Evolutionary conservation across 495 filamentous ascomycete species (phyloP).

Genomic region (Articulospora tetracladia): DNA sequence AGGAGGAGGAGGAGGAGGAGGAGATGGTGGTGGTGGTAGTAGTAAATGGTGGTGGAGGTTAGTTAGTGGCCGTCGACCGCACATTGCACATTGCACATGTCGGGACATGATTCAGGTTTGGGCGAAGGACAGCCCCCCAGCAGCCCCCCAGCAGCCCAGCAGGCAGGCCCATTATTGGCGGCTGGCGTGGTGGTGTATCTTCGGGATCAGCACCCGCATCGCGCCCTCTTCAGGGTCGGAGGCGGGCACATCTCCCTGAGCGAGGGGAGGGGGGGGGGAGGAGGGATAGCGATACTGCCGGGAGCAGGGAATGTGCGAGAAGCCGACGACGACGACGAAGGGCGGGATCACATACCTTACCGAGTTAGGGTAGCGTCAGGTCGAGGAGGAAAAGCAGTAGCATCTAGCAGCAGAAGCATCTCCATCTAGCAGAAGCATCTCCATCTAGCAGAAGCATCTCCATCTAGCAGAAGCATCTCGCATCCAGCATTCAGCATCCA

Average conservation of each 20-base stretch:
- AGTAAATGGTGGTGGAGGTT: neutral
- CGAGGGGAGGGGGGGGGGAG: neutral
- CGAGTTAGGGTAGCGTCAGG: no score
- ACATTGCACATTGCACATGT: neutral
- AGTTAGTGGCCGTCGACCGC: neutral
- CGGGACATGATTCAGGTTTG: constrained; percentile 2
- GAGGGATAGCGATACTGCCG: neutral
- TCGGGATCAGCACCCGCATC: constrained; percentile 1
- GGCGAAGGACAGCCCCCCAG: neutral
- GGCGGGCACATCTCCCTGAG: neutral
- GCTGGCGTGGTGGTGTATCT: constrained; percentile 1
- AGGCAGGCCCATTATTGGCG: neutral
- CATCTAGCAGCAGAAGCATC: no score
- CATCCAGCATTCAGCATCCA: no score
- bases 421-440: no score
- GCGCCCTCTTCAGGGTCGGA: neutral
- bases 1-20: neutral
- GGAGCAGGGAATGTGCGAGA: neutral
- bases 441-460: no score
- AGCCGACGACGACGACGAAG: no score
- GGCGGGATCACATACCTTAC: no score
- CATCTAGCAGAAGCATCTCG: no score
- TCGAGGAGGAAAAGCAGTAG: no score
- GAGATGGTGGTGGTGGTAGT: neutral
- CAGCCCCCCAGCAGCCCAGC: neutral